Percentiles rank a stretch among this genome's conserved stretches.
Evolutionary conservation across 75 land plant species (phyloP).

Genomic region (Sequoiadendron giganteum): DNA sequence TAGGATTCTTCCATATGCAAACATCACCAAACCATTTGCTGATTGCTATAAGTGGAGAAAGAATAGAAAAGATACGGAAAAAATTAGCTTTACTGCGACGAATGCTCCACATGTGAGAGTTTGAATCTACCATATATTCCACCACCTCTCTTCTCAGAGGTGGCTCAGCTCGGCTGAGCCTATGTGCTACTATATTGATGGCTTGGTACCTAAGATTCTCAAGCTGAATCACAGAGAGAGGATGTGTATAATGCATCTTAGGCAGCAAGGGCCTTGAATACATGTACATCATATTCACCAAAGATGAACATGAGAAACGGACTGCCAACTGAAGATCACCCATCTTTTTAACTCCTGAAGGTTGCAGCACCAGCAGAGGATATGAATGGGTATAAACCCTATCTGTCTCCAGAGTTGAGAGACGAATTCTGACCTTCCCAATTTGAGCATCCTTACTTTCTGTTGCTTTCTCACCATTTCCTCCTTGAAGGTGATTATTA

Average conservation of each 20-base stretch:
- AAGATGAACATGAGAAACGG: slow-evolving; percentile 60
- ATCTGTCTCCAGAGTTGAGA: slow-evolving; percentile 73
- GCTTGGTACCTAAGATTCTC: slow-evolving; percentile 63
- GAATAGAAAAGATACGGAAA: slow-evolving; percentile 56
- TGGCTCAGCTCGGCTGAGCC: slow-evolving; percentile 68
- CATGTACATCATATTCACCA: slow-evolving; percentile 47
- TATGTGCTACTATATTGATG: slow-evolving; percentile 53
- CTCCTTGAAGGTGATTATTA: slow-evolving; percentile 9
- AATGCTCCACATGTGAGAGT: slow-evolving; percentile 83
- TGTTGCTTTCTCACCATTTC: slow-evolving; percentile 11
- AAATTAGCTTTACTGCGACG: slow-evolving; percentile 72
- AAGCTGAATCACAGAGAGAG: slow-evolving; percentile 52
- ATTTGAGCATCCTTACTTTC: slow-evolving; percentile 40
- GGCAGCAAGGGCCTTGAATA: slow-evolving; percentile 69
- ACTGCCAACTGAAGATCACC: slow-evolving; percentile 75
- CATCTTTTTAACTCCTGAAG: slow-evolving; percentile 76
- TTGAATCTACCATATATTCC: slow-evolving; percentile 77
- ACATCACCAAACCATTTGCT: slow-evolving; percentile 72
- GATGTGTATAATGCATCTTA: slow-evolving; percentile 72
- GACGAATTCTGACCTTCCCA: slow-evolving; percentile 74
- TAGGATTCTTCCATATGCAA: slow-evolving; percentile 74
- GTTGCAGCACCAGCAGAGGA: slow-evolving; percentile 64
- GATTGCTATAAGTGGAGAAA: slow-evolving; percentile 68
- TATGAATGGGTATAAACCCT: slow-evolving; percentile 77
- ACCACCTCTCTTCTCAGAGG: slow-evolving; percentile 71